Evolutionary conservation across 768 basidiomycete species (phyloP).

Genomic region (Trichaptum fuscoviolaceum): DNA sequence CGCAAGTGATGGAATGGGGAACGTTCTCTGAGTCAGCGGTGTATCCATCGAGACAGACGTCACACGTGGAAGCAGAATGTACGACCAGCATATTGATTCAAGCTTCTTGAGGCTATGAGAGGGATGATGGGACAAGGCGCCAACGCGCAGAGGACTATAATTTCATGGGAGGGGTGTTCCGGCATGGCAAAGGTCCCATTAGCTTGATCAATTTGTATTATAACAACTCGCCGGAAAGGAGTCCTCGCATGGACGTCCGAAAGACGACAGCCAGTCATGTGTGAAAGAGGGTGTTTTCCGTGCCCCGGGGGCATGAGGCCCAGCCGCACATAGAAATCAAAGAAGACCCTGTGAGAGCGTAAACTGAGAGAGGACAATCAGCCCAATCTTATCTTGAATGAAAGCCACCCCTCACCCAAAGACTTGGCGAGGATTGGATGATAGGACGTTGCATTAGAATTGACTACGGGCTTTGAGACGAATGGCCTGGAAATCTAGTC

Average conservation of each 20-base stretch:
- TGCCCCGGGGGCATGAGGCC: not conserved
- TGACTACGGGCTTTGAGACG: no score
- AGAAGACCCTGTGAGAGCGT: not conserved
- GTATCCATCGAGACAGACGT: conserved; percentile 69
- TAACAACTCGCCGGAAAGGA: not conserved
- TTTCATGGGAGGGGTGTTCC: not conserved
- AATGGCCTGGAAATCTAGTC: no score
- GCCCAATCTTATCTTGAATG: not conserved
- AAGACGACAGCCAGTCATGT: not conserved
- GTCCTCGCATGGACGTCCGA: not conserved
- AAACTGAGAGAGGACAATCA: not conserved
- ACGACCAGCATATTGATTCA: conserved; percentile 45
- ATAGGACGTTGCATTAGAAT: not conserved
- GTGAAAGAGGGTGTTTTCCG: not conserved
- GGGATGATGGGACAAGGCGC: not conserved
- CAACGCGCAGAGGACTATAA: not conserved
- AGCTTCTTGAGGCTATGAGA: not conserved
- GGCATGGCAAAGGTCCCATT: not conserved
- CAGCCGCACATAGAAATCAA: not conserved
- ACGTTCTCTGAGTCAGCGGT: conserved; percentile 44
- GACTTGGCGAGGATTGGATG: not conserved
- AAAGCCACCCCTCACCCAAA: not conserved
- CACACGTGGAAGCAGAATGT: conserved; percentile 67
- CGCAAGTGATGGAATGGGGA: conserved; percentile 71
- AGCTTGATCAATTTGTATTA: not conserved